These are phyloP conservation scores for Pestalotiopsis sp. DNA, from an alignment of 2,329 filamentous ascomycete species.

Conservation along the genomic window DNA sequence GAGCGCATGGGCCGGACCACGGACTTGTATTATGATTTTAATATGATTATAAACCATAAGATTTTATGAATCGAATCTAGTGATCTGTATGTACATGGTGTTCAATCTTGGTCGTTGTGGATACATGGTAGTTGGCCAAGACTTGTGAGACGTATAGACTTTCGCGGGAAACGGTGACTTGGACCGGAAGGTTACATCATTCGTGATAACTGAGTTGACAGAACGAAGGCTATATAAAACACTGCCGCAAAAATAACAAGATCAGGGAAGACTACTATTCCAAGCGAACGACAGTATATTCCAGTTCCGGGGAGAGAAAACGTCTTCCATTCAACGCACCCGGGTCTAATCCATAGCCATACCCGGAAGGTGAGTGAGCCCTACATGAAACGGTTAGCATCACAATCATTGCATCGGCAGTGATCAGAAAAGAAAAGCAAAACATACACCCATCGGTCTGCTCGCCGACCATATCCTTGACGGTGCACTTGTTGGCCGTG, in stretches of 20 bases:
- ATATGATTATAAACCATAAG: no score
- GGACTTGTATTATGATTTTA: no score
- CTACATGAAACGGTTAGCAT: constrained; percentile 19
- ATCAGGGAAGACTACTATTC: neutral
- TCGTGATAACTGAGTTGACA: no score
- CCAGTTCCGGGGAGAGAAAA: neutral
- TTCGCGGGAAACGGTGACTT: no score
- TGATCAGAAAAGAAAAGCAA: neutral
- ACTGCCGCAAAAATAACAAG: neutral
- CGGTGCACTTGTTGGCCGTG: constrained; percentile 32
- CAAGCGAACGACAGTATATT: neutral
- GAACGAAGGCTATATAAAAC: no score
- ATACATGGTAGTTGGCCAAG: no score
- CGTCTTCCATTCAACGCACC: neutral
- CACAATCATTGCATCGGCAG: constrained; percentile 14
- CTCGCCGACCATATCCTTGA: constrained; percentile 32
- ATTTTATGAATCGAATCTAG: no score
- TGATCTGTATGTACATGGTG: no score
- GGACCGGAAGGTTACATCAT: no score
- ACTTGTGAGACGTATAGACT: no score
- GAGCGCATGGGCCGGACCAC: neutral
- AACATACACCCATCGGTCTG: constrained; percentile 35
- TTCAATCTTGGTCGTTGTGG: no score
- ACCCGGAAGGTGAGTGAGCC: constrained; percentile 6
- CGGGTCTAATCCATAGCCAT: neutral